Percentiles rank a stretch among this genome's conserved stretches.
Evolutionary conservation across 345 rosid species (phyloP).

Genomic region (Aurinia saxatilis): DNA sequence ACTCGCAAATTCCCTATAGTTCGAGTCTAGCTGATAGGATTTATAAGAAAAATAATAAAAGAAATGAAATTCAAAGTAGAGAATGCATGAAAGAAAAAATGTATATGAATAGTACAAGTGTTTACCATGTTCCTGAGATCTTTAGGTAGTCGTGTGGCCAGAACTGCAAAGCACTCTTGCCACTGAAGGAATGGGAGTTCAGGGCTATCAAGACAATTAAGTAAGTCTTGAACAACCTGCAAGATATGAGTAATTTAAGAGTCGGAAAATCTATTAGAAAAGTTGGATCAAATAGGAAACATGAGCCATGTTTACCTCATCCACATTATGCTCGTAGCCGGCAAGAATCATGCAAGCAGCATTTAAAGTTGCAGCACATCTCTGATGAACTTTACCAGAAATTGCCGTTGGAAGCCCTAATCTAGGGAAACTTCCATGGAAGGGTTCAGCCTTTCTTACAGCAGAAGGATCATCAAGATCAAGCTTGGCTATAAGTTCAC

Average conservation of each 20-base stretch:
- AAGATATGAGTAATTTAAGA: conserved; percentile 16
- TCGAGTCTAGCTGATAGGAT: conserved; percentile 75
- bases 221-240: conserved; percentile 91
- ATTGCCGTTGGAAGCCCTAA: conserved; percentile 93
- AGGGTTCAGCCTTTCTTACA: conserved; percentile 96
- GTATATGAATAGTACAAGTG: conserved; percentile 3
- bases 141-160: conserved; percentile 92
- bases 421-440: conserved; percentile 83
- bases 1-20: conserved; percentile 56
- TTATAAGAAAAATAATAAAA: background rate
- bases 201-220: conserved; percentile 88
- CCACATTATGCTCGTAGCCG: conserved; percentile 89
- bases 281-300: background rate
- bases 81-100: background rate
- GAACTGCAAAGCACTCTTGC: conserved; percentile 95
- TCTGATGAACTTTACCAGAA: conserved; percentile 96
- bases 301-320: conserved; percentile 51
- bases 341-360: conserved; percentile 98
- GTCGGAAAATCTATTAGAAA: background rate
- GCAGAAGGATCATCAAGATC: conserved; percentile 99
- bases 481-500: conserved; percentile 95
- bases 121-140: conserved; percentile 75
- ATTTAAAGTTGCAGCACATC: conserved; percentile 90
- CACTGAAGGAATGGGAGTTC: conserved; percentile 98
- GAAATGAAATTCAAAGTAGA: conserved; percentile 13